Evolutionary conservation across 805 yeast genomes (phyloP).

Genomic region (Kluyveromyces lactis): DNA sequence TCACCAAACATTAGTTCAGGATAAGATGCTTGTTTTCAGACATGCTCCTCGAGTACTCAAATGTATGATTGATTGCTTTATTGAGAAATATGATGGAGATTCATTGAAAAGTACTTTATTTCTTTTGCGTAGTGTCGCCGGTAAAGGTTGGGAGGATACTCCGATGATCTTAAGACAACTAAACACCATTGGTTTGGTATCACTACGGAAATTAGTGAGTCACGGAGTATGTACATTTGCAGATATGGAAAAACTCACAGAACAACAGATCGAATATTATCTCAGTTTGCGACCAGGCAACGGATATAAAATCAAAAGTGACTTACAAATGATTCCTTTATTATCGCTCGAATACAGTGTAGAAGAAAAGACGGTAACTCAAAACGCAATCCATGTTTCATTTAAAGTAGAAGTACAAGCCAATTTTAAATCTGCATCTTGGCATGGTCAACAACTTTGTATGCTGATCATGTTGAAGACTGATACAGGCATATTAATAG

Average conservation of each 20-base stretch:
- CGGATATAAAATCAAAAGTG: conserved; percentile 32
- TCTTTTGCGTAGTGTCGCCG: conserved; percentile 34
- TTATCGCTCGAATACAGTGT: conserved; percentile 20
- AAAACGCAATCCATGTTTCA: conserved; percentile 7
- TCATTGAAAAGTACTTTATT: conserved; percentile 34
- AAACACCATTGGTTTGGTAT: conserved; percentile 37
- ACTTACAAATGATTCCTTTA: conserved; percentile 31
- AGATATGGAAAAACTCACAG: conserved; percentile 25
- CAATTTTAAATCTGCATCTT: conserved; percentile 13
- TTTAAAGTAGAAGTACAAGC: conserved; percentile 21
- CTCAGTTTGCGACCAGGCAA: conserved; percentile 35
- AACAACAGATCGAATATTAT: conserved; percentile 33
- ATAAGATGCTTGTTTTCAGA: conserved; percentile 36
- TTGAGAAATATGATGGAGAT: conserved; percentile 33
- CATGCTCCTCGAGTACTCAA: conserved; percentile 36
- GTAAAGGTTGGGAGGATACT: conserved; percentile 44
- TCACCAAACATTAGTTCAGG: conserved; percentile 35
- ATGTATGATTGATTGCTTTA: conserved; percentile 38
- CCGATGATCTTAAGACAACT: conserved; percentile 39
- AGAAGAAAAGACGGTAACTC: conserved; percentile 7
- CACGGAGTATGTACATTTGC: conserved; percentile 29
- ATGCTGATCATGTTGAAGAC: conserved; percentile 26
- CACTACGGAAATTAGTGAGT: conserved; percentile 32
- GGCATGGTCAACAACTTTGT: conserved; percentile 31
- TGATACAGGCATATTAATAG: conserved; percentile 32